Evolutionary conservation across 1,139 yeast genomes (phyloP).

Genomic region (Pichia terricola): DNA sequence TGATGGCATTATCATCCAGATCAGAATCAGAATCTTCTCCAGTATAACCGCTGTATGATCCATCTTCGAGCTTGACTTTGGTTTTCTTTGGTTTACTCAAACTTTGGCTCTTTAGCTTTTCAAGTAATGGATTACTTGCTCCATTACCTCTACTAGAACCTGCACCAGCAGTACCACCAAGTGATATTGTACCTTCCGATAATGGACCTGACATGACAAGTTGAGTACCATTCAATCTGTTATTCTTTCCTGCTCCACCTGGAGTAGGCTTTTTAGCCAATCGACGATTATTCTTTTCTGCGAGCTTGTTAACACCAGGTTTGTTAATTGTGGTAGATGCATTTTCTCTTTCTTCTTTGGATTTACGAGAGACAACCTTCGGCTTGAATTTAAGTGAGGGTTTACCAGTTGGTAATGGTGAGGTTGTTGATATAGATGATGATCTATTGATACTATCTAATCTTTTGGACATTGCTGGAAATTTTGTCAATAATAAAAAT

Average conservation of each 20-base stretch:
- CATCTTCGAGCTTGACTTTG: slow-evolving; percentile 4
- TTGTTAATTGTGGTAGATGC: slow-evolving; percentile 44
- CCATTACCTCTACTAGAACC: slow-evolving; percentile 1
- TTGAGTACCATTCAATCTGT: slow-evolving; percentile 48
- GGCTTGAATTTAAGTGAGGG: slow-evolving; percentile 63
- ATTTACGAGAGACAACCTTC: slow-evolving; percentile 69
- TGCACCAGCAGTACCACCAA: slow-evolving; percentile 23
- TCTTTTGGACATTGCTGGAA: slow-evolving; percentile 16
- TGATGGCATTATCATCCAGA: slow-evolving; percentile 10
- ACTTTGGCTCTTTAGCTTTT: slow-evolving; percentile 17
- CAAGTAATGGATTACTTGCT: slow-evolving; percentile 31
- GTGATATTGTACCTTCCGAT: slow-evolving; percentile 51
- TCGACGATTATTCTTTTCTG: slow-evolving; percentile 6
- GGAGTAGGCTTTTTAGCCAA: neutral
- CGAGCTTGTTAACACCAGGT: slow-evolving; percentile 20
- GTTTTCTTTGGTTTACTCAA: slow-evolving; percentile 1
- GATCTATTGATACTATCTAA: slow-evolving; percentile 29
- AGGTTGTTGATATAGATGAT: slow-evolving; percentile 1
- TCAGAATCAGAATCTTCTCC: slow-evolving; percentile 17
- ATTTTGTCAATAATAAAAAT: too few species aligned
- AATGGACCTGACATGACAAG: slow-evolving; percentile 65
- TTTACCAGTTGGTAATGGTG: slow-evolving; percentile 22
- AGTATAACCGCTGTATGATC: neutral
- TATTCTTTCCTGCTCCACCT: neutral
- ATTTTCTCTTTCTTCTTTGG: slow-evolving; percentile 75